Evolutionary conservation across 1,139 yeast species (phyloP), one percentile per base, ranked within the genome.

Genomic region (Lodderomyces theae): DNA sequence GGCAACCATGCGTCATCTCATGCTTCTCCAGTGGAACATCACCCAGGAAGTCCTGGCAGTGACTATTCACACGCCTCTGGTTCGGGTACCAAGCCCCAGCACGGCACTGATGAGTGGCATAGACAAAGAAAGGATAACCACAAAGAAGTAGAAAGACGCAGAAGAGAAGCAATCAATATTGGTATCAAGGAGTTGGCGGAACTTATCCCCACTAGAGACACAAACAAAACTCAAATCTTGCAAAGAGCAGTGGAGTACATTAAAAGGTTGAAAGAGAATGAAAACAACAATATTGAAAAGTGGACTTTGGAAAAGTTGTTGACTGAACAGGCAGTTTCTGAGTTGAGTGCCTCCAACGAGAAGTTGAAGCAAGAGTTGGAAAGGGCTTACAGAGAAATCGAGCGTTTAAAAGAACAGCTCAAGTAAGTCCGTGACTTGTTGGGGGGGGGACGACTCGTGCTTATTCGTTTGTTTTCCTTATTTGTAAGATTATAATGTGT

Each of bases 91-190:
- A 72, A 71, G 60, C 82, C 72, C 53, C 70, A 55, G 54, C 86
- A 80, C 42, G 88, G 88, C 9, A 68, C 87, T 16, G 94, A 85
- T 23, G 96, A 87, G 61, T 89, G 96, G 95, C 90, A 85, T 58
- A 78, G 78, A 51, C 78, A 80, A 58, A 79, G 97, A 53, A 82
- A 86, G 54, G 87, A 86, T 53, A 90, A 88, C 62, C 99, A 92
- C 69, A 92, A 92, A 64, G 98, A 94, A 65, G 98, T 92, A 23
- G 99, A 92, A 67, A 79, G 97, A 57, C 81, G 97, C 55, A 82
- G 99, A 59, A 80, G 99, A 56, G 97, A 92, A 59, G 81, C 85
- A 38, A 92, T 92, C 59, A 92, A 90, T 64, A 74, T 77, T 39
- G 97, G 97, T 10, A 90, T 92, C 58, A 83, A 82, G 54, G 89